Conservation (phyloP, 2,329 filamentous ascomycete species). For the Chaetomium sp. region DNA sequence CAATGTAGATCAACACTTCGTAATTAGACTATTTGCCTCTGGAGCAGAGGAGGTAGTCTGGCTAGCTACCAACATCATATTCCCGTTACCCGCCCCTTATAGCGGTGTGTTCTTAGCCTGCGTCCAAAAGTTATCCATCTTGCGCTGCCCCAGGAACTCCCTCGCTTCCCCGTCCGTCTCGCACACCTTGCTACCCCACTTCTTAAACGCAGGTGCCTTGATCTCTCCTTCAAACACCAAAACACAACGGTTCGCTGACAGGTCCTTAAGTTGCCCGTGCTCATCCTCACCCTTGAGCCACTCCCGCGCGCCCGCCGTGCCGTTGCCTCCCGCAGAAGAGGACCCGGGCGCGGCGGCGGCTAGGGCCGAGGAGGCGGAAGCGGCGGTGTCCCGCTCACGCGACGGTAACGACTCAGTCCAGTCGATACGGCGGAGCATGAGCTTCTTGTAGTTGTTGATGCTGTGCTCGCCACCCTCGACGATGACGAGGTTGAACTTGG, state of each 20-base stretch:
- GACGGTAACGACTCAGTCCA: slow-evolving; percentile 86
- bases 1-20: too few relatives aligned
- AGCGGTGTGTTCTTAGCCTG: slow-evolving; percentile 59
- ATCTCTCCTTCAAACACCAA: slow-evolving; percentile 89
- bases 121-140: slow-evolving; percentile 95
- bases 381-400: slow-evolving; percentile 48
- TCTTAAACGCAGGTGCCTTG: slow-evolving; percentile 72
- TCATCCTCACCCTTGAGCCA: slow-evolving; percentile 80
- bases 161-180: slow-evolving; percentile 87
- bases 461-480: slow-evolving; percentile 86
- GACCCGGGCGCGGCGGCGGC: too few relatives aligned
- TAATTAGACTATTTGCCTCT: too few relatives aligned
- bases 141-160: slow-evolving; percentile 68
- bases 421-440: slow-evolving; percentile 89
- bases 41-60: too few relatives aligned
- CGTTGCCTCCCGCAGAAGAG: slow-evolving; percentile 15
- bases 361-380: slow-evolving; percentile 23
- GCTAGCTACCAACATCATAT: too few relatives aligned
- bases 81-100: neutral
- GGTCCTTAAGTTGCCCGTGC: slow-evolving; percentile 69
- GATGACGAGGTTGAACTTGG: slow-evolving; percentile 79
- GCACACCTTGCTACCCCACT: slow-evolving; percentile 85
- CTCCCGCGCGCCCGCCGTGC: slow-evolving; percentile 51
- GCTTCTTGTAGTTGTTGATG: slow-evolving; percentile 78
- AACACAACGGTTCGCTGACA: slow-evolving; percentile 73